Evolutionary conservation across 768 basidiomycete species (phyloP).

Genomic region (Paxillus involutus): DNA sequence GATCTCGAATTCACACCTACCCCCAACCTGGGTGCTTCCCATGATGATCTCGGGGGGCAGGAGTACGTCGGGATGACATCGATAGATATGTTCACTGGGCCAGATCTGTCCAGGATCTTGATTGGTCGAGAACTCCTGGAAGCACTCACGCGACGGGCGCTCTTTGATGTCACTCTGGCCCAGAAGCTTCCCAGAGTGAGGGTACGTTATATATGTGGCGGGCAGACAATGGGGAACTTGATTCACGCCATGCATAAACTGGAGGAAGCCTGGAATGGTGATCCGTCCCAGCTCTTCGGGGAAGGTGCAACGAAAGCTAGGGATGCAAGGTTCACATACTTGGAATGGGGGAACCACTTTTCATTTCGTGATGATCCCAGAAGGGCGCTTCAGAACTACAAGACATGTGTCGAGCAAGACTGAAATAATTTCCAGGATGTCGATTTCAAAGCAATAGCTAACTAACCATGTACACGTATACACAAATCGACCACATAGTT

Average conservation of each 20-base stretch:
- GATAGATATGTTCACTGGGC: not conserved
- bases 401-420: not conserved
- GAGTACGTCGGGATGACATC: constrained; percentile 2
- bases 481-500: not conserved
- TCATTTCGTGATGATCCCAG: constrained; percentile 2
- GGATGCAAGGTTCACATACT: not conserved
- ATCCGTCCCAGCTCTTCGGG: not conserved
- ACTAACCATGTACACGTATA: constrained; percentile 2
- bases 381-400: constrained; percentile 2
- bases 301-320: constrained; percentile 3
- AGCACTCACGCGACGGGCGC: not conserved
- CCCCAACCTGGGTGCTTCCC: not conserved
- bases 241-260: not conserved
- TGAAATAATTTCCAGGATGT: not conserved
- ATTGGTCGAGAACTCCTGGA: not conserved
- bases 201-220: constrained; percentile 3
- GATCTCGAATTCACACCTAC: not conserved
- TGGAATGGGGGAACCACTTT: constrained; percentile 6
- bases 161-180: constrained; percentile 5
- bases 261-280: not conserved
- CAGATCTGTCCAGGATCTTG: not conserved
- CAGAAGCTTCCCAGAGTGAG: constrained; percentile 2
- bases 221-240: not conserved
- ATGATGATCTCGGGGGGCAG: not conserved
- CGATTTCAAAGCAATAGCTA: not conserved